A percentile compares a stretch with the other conserved stretches of the same genome.
Evolutionary conservation across 2,329 filamentous ascomycete species (phyloP).

Genomic region (Botrytis byssoidea): DNA sequence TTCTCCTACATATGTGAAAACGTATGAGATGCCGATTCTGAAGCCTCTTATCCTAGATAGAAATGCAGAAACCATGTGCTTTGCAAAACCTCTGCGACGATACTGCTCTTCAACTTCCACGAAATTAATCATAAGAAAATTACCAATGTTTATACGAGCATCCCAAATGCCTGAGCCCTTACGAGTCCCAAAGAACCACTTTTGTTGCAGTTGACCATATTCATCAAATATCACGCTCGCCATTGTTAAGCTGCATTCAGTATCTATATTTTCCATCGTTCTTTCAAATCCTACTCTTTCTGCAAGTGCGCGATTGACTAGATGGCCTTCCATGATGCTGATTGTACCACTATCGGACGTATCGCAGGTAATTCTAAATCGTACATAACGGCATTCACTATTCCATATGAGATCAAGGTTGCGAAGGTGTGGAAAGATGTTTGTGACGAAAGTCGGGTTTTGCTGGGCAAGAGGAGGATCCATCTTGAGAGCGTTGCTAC

Average conservation of each 20-base stretch:
- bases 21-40: neutral
- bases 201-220: neutral
- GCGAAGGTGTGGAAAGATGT: neutral
- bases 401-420: neutral
- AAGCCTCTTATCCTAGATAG: neutral
- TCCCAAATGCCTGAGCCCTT: conserved; percentile 5
- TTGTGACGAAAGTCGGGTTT: neutral
- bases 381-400: neutral
- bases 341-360: neutral
- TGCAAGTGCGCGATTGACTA: neutral
- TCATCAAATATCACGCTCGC: neutral
- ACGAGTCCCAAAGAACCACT: neutral
- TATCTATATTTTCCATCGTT: neutral
- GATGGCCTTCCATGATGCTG: neutral
- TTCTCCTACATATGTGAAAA: neutral
- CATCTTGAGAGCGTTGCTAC: neutral
- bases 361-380: neutral
- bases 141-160: neutral
- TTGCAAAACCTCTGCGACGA: neutral
- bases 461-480: neutral
- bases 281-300: neutral
- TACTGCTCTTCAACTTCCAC: neutral
- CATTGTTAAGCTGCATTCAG: neutral
- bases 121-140: neutral
- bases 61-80: neutral